Evolutionary conservation across 148 eudicot species (phyloP).

Genomic region (Pouteria glomerata): DNA sequence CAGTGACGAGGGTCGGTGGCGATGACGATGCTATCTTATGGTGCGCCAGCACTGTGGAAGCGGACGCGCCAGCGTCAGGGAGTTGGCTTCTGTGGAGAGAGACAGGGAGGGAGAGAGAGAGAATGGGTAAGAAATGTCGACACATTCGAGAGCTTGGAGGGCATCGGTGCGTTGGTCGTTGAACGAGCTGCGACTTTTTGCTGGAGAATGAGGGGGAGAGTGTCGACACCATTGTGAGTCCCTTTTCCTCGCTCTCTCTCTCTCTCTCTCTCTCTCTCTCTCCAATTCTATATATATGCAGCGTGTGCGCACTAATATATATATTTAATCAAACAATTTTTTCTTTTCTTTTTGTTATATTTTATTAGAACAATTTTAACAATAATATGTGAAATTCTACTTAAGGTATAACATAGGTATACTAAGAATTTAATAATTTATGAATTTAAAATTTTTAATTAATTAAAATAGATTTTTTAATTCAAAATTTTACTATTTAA

Average conservation of each 20-base stretch:
- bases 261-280: not conserved
- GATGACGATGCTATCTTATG: not conserved
- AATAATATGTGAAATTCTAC: too few relatives aligned
- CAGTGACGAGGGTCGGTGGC: not conserved
- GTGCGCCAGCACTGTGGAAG: not conserved
- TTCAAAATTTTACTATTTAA: too few relatives aligned
- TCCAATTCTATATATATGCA: too few relatives aligned
- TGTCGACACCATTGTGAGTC: conserved; percentile 35
- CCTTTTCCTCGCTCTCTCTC: too few relatives aligned
- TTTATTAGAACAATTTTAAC: too few relatives aligned
- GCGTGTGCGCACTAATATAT: too few relatives aligned
- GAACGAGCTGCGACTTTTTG: conserved; percentile 10
- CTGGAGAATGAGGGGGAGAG: conserved; percentile 14
- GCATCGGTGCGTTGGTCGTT: conserved; percentile 6
- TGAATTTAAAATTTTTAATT: too few relatives aligned
- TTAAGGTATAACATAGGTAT: too few relatives aligned
- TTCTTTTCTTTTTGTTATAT: too few relatives aligned
- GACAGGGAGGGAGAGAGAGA: conserved; percentile 11
- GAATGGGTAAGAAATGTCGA: conserved; percentile 26
- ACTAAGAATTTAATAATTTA: too few relatives aligned
- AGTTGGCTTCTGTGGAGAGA: not conserved
- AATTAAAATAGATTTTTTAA: too few relatives aligned
- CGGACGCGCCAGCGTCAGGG: not conserved
- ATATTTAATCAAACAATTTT: too few relatives aligned
- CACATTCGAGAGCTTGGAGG: conserved; percentile 17